A percentile compares a stretch with the other conserved stretches of the same genome.
phyloP scores from a whole-genome alignment of 1,284 basidiomycete species.

The Somion occarium region DNA sequence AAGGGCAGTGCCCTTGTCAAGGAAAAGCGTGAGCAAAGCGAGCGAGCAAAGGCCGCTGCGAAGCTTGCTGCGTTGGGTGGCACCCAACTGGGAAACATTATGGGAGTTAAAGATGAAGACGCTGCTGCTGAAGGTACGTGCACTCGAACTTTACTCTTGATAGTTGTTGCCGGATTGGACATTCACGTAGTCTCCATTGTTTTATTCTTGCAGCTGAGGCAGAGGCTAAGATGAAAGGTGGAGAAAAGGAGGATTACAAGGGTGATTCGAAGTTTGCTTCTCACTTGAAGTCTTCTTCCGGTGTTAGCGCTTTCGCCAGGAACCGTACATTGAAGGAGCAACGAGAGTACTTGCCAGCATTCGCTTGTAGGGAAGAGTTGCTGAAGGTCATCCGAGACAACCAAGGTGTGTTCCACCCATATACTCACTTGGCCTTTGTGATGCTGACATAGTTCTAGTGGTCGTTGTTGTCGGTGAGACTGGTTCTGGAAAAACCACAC shows the following conservation, averaged over 20 bases:
- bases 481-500: conserved; percentile 94
- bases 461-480: conserved; percentile 95
- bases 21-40: conserved; percentile 94
- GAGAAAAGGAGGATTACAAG: conserved; percentile 62
- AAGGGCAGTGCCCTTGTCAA: conserved; percentile 93
- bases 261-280: conserved; percentile 95
- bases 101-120: conserved; percentile 96
- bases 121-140: conserved; percentile 78
- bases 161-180: conserved; percentile 49
- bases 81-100: conserved; percentile 92
- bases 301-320: conserved; percentile 81
- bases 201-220: conserved; percentile 51
- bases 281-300: conserved; percentile 78
- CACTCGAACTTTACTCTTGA: conserved; percentile 15
- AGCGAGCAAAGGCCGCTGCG: conserved; percentile 92
- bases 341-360: conserved; percentile 95
- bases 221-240: conserved; percentile 36
- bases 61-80: conserved; percentile 93
- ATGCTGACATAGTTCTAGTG: conserved; percentile 41
- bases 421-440: background rate
- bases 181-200: conserved; percentile 58
- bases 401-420: conserved; percentile 61
- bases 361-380: conserved; percentile 94
- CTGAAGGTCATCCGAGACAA: conserved; percentile 91
- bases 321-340: conserved; percentile 90